phyloP scores from a whole-genome alignment of 2,329 filamentous ascomycete genomes.

The Zymoseptoria ardabiliae region DNA sequence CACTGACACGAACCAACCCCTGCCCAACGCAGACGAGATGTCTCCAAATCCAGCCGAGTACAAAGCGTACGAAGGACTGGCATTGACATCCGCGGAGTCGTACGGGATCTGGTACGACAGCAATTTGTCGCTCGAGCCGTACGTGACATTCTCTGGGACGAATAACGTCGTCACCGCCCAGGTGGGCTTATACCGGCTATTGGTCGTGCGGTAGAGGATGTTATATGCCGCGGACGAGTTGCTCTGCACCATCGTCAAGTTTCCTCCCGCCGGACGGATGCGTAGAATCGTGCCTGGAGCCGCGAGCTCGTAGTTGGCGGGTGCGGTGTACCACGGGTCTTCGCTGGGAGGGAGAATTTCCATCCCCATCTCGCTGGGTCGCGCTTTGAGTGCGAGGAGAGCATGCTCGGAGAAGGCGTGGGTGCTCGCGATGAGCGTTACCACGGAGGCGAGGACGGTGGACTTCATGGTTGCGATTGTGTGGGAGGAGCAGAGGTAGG shows the following conservation, averaged over 20 bases:
- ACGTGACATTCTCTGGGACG: constrained; percentile 11
- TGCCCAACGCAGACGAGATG: constrained; percentile 32
- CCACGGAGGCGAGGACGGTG: neutral
- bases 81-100: constrained; percentile 35
- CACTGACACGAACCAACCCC: constrained; percentile 43
- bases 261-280: constrained; percentile 25
- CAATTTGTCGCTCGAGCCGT: constrained; percentile 13
- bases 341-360: constrained; percentile 26
- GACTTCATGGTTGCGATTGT: constrained; percentile 7
- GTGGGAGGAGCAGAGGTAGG: neutral
- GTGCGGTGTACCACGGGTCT: constrained; percentile 33
- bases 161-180: constrained; percentile 27
- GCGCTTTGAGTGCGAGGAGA: constrained; percentile 7
- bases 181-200: constrained; percentile 18
- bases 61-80: constrained; percentile 34
- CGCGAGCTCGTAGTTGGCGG: constrained; percentile 20
- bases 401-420: constrained; percentile 9
- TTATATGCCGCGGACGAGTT: constrained; percentile 26
- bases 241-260: constrained; percentile 21
- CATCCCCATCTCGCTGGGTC: constrained; percentile 6
- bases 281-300: constrained; percentile 31
- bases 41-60: constrained; percentile 19
- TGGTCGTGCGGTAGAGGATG: constrained; percentile 24
- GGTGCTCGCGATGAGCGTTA: constrained; percentile 5
- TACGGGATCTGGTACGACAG: constrained; percentile 27